Evolutionary conservation across 345 rosid genomes (phyloP), one percentile per base, ranked within the genome.

Genomic region (Anacardium occidentale): DNA sequence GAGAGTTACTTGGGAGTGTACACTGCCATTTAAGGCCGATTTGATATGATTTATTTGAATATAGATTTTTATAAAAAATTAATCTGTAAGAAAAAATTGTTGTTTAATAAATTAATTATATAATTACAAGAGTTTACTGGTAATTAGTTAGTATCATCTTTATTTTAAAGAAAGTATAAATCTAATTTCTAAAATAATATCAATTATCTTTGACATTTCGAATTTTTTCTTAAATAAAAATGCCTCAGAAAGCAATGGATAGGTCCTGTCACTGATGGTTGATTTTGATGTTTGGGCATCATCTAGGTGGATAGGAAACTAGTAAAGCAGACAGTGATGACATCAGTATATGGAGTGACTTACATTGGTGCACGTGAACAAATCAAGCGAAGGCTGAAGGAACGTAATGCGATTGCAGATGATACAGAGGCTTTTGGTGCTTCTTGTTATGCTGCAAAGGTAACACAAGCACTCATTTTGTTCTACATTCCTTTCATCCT

Each of bases 251-350:
- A 29, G 2, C 8, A 6, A 37, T 6, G 42, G 42, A 37, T 37
- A 6, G 7, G 9, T 37, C 54, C 29, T 74, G 64, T 64, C 56
- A 58, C 66, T 70, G 69, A 51, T 64, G 42, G 44, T 77, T 72
- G 74, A 62, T 59, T 64, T 73, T 78, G 70, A 68, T 78, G 79
- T 67, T 59, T 70, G 72, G 76, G 74, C 59, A 64, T 74, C 56
- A 60, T 79, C 32, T 76, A 95, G 99, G 99, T 95, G 75, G 98
- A 95, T 78, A 85, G 99, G 77, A 95, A 95, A 82, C 85, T 95
- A 80, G 99, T 95, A 83, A 95, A 95, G 86, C 99, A 95, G 88
- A 95, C 99, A 66, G 99, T 95, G 77, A 95, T 95, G 99, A 95
- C 99, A 73, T 91, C 98, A 64, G 99, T 95, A 18, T 95, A 95